Base-by-base conservation (phyloP, 371 early-diverging fungal species). In the Mortierella sp. region DNA sequence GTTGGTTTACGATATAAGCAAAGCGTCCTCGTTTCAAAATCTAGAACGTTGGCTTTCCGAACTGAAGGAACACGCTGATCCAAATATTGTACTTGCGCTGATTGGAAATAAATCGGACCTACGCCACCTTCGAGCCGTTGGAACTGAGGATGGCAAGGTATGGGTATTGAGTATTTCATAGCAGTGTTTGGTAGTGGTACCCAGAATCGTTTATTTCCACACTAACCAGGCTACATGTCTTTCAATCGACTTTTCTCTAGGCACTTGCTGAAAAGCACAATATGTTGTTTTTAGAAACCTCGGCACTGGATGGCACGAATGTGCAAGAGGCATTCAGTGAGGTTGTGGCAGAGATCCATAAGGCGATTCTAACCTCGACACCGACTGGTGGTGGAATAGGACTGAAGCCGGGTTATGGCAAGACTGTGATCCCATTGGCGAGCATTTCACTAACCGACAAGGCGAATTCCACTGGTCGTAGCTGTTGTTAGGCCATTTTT, bases 281-380 rank as follows among this genome's bases (percentile, higher is more conserved):
- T 9, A 82, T 93, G 48, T 83, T 86, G 32, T 94, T 94, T 74
- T 91, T 94, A 68, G 94, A 94, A 76, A 92, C 93, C 9, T 94
- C 93, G 9, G 94, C 93, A 1, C 65, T 93, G 74, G 92, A 94
- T 74, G 83, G 88, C 3, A 90, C 85, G 64, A 94, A 94, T 84
- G 92, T 94, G 48, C 92, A 92, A 67, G 64, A 84, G n/a, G 89
- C 92, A 6, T 93, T 92, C 82, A 91, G 88, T 61, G 87, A 89
- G 58, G 91, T 93, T 68, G 63, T 92, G 58, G 87, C 90, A 7
- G 91, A 70, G 64, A 76, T 70, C 38, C 64, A 69, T 43, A 76
- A 58, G 63, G 57, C n/a, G 4, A 40, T 66, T 6, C 45, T 65
- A 43, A 65, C 65, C 24, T 32, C 61, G 9, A 22, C 59, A 21